Conservation (phyloP, 495 filamentous ascomycete species). For the Durotheca rogersii region DNA sequence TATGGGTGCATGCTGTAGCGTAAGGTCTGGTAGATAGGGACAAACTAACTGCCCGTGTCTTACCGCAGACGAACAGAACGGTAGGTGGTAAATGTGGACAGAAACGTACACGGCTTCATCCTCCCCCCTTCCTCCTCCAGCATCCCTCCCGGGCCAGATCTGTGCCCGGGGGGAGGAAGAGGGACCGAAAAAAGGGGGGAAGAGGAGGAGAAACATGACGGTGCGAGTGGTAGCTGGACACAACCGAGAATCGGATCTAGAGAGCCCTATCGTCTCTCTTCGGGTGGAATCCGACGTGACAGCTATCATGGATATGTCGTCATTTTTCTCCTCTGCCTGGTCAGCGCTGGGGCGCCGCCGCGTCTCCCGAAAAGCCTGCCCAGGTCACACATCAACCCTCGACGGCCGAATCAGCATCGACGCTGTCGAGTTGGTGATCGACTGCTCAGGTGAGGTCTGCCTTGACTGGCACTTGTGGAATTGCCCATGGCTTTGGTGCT, state of each 20-base stretch:
- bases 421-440: conserved; percentile 2
- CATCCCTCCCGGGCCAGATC: too few relatives aligned
- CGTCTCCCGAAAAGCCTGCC: conserved; percentile 20
- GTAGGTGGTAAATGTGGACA: conserved; percentile 19
- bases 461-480: background rate
- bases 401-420: conserved; percentile 14
- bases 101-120: too few relatives aligned
- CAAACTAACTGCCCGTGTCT: too few relatives aligned
- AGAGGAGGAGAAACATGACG: conserved; percentile 6
- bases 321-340: conserved; percentile 28
- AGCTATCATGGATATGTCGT: conserved; percentile 27
- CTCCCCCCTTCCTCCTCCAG: too few relatives aligned
- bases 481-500: conserved; percentile 17
- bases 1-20: background rate
- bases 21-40: too few relatives aligned
- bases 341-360: conserved; percentile 19
- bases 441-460: background rate
- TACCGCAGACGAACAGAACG: conserved; percentile 4
- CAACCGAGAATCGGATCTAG: conserved; percentile 24
- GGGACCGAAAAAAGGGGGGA: too few relatives aligned
- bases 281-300: conserved; percentile 21
- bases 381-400: conserved; percentile 21
- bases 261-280: conserved; percentile 7
- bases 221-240: conserved; percentile 15
- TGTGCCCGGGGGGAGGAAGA: too few relatives aligned